Base-by-base conservation (phyloP, 495 filamentous ascomycete genomes). In the Tuber umbilicatum region DNA sequence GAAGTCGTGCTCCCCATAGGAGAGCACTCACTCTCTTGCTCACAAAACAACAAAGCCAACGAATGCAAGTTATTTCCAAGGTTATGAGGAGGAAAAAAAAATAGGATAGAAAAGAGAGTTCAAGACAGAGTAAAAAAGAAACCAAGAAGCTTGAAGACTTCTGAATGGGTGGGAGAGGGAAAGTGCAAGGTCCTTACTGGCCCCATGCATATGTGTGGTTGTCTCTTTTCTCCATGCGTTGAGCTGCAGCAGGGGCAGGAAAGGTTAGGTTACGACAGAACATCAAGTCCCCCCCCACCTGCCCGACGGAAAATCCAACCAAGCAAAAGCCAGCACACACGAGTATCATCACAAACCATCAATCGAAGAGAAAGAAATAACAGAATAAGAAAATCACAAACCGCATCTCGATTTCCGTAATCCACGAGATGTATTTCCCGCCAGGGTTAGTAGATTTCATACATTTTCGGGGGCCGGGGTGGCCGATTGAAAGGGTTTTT, bases 151-250 rank as follows among this genome's bases (percentile, higher is more conserved):
- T 31, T 16, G 27, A 31, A 27, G 55, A 31, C 27, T 64, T 31
- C 10, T 31, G n/a, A 64, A 64, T 64, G 55, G 55, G 12, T n/a
- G n/a, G 31, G 55, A 16, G 12, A 31, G n/a, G 47, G 21, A 47
- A 2, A 64, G 55, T 16, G 27, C 55, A 64, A 64, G 55, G 55
- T 64, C 55, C n/a, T 64, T 31, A 64, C 55, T 64, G 55, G 55
- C 55, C n/a, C 55, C 55, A 64, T 64, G 55, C 55, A 64, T 64
- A 64, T 64, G 55, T 64, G 55, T 64, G 55, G 55, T 31, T 64
- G 55, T 64, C 55, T 64, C 55, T 16, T 17, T 64, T 10, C 55
- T 64, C 55, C 5, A 64, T 64, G 55, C 55, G 55, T 64, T 64
- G 55, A 64, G 55, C 55, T 64, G 55, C 55, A 64, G 55, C 55